phyloP scores from a whole-genome alignment of 2,329 filamentous ascomycete genomes.

The Fusarium robinianum region DNA sequence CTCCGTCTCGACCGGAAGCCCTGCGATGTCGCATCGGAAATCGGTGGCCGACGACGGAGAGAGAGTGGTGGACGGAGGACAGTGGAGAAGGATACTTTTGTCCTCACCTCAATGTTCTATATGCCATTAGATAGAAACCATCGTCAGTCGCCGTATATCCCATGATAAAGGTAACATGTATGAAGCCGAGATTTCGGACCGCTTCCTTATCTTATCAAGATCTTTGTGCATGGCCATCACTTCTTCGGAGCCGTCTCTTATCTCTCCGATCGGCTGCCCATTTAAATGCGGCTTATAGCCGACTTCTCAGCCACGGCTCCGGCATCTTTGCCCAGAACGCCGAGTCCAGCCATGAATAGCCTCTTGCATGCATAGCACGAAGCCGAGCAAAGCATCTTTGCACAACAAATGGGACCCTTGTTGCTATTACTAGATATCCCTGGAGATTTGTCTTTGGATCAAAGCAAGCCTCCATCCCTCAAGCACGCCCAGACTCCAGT shows the following conservation, averaged over 20 bases:
- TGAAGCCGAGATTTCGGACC: no score
- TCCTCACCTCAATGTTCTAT: no score
- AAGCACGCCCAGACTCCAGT: constrained; percentile 38
- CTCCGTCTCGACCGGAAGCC: constrained; percentile 8
- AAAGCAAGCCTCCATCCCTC: not conserved
- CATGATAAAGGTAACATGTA: no score
- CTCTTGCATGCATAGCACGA: constrained; percentile 6
- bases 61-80: not conserved
- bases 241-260: no score
- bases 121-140: no score
- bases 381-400: not conserved
- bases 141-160: no score
- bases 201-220: no score
- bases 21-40: constrained; percentile 27
- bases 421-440: constrained; percentile 15
- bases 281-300: constrained; percentile 1
- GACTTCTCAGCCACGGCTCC: constrained; percentile 11
- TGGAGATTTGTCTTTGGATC: constrained; percentile 10
- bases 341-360: constrained; percentile 22
- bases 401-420: constrained; percentile 8
- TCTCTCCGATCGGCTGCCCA: no score
- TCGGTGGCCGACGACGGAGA: constrained; percentile 2
- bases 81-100: no score
- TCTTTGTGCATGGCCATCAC: not conserved
- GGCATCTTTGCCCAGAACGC: constrained; percentile 23